phyloP scores from a whole-genome alignment of 2,329 filamentous ascomycete genomes.

The Claviceps quebecensis region DNA sequence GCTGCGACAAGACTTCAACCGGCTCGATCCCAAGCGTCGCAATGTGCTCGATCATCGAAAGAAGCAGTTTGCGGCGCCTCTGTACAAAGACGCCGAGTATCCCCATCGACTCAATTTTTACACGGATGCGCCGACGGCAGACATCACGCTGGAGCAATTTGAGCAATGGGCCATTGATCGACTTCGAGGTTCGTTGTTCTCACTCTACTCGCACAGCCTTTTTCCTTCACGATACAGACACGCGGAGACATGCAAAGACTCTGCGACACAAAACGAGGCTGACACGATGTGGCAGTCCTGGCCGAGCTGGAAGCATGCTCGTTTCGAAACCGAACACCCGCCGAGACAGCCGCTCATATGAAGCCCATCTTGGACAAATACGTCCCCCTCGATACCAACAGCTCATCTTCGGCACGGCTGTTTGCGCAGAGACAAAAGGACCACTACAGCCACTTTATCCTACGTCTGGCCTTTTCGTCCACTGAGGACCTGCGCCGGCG shows the following conservation, averaged over 20 bases:
- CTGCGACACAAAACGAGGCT: background rate
- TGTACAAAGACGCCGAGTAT: constrained; percentile 68
- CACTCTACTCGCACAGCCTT: background rate
- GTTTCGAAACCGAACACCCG: constrained; percentile 77
- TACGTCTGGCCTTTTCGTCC: constrained; percentile 79
- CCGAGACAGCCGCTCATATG: constrained; percentile 75
- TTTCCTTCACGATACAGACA: background rate
- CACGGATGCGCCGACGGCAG: constrained; percentile 69
- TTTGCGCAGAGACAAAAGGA: constrained; percentile 75
- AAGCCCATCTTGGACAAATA: constrained; percentile 77
- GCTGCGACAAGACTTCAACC: constrained; percentile 37
- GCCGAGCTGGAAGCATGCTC: constrained; percentile 87
- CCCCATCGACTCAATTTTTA: constrained; percentile 88
- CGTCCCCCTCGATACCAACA: constrained; percentile 65
- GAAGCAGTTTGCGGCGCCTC: constrained; percentile 68
- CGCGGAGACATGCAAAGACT: background rate
- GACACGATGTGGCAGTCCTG: constrained; percentile 42
- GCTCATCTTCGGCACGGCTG: constrained; percentile 44
- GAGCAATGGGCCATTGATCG: constrained; percentile 97
- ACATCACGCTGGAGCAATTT: constrained; percentile 93
- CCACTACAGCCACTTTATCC: constrained; percentile 95
- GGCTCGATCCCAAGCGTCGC: constrained; percentile 57
- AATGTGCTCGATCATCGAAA: constrained; percentile 66
- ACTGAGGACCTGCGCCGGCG: constrained; percentile 82
- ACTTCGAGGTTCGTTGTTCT: constrained; percentile 48